These are phyloP conservation scores for Tetrapisispora nanseiensis DNA, from an alignment of 805 yeast genomes.

Conservation along the genomic window DNA sequence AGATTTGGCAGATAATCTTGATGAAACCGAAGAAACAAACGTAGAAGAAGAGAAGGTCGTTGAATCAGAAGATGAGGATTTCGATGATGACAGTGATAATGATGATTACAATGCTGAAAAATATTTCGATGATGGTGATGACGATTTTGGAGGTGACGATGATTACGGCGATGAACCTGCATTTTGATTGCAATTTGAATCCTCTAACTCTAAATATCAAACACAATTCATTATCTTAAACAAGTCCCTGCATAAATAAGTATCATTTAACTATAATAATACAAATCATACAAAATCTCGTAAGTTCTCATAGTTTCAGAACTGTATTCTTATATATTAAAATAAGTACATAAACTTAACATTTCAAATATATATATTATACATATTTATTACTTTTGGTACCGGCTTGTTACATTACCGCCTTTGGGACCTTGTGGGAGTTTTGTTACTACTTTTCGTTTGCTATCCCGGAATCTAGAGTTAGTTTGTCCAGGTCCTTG, in stretches of 20 bases:
- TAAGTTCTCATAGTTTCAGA: too few species aligned
- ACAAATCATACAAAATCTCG: too few species aligned
- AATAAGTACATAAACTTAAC: background rate
- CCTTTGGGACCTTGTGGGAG: slow-evolving; percentile 22
- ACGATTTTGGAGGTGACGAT: slow-evolving; percentile 39
- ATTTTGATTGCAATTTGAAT: background rate
- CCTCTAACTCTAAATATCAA: too few species aligned
- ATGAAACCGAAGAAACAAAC: slow-evolving; percentile 30
- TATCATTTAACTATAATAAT: background rate
- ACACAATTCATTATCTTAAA: background rate
- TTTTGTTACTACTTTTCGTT: slow-evolving; percentile 3
- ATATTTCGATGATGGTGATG: slow-evolving; percentile 55
- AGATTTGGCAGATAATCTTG: slow-evolving; percentile 40
- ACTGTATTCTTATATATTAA: too few species aligned
- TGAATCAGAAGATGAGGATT: slow-evolving; percentile 48
- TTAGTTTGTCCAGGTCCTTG: background rate
- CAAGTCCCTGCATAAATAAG: background rate
- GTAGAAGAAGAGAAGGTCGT: slow-evolving; percentile 29
- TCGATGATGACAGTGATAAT: slow-evolving; percentile 45
- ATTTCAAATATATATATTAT: background rate
- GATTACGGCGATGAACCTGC: slow-evolving; percentile 32
- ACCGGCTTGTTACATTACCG: background rate
- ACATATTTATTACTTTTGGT: background rate
- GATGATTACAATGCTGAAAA: slow-evolving; percentile 57
- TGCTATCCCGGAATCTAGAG: background rate